A percentile compares a stretch with the other conserved stretches of the same genome.
Conservation (phyloP, 352 stramenopile genomes). For the Phytopythium litorale region DNA sequence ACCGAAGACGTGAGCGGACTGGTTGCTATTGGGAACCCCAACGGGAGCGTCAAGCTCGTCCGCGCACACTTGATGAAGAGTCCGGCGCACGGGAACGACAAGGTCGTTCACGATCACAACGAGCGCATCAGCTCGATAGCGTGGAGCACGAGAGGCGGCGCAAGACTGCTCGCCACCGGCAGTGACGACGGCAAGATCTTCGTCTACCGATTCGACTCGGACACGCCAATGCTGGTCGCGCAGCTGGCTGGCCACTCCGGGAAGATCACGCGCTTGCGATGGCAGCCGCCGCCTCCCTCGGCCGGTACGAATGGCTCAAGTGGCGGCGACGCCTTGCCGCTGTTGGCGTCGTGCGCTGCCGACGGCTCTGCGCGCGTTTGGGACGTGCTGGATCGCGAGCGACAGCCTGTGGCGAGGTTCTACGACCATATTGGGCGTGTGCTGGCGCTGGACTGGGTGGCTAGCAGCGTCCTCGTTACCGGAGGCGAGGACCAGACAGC, state of each 20-base stretch:
- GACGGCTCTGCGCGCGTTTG: constrained; percentile 62
- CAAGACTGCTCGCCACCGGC: constrained; percentile 38
- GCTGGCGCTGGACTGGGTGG: constrained; percentile 54
- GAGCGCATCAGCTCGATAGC: constrained; percentile 35
- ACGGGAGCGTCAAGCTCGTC: constrained; percentile 43
- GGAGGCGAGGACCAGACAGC: constrained; percentile 69
- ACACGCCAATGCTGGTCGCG: constrained; percentile 14
- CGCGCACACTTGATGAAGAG: neutral
- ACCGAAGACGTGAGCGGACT: constrained; percentile 5
- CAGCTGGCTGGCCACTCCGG: constrained; percentile 31
- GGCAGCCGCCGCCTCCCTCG: constrained; percentile 12
- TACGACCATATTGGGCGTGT: constrained; percentile 45
- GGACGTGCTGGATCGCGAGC: constrained; percentile 19
- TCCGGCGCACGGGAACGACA: neutral
- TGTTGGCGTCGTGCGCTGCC: constrained; percentile 49
- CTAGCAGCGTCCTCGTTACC: constrained; percentile 35
- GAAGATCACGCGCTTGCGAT: constrained; percentile 45
- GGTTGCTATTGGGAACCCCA: constrained; percentile 34
- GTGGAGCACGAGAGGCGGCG: constrained; percentile 22
- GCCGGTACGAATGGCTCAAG: neutral
- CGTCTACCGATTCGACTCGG: constrained; percentile 26
- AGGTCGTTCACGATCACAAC: constrained; percentile 46
- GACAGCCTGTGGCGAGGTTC: constrained; percentile 25
- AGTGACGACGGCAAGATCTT: constrained; percentile 48
- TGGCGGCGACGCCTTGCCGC: neutral